These are phyloP conservation scores for Tetracentron sinense DNA, from an alignment of 164 flowering plant genomes.

Conservation along the genomic window DNA sequence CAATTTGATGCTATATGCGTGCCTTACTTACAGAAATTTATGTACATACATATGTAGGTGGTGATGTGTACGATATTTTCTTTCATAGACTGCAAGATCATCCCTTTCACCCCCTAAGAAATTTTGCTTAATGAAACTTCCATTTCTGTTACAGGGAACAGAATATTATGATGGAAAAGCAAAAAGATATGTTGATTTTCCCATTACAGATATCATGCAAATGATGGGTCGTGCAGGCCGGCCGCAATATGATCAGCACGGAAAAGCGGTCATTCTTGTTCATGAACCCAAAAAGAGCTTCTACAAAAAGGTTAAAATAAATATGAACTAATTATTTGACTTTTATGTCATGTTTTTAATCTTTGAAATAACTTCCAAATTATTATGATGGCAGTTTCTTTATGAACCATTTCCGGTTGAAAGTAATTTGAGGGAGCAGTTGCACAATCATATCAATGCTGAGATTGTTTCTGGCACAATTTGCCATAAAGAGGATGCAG, in stretches of 20 bases:
- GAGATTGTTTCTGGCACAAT: constrained; percentile 95
- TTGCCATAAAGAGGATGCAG: constrained; percentile 85
- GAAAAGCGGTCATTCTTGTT: constrained; percentile 97
- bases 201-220: constrained; percentile 97
- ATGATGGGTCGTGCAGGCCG: constrained; percentile 99
- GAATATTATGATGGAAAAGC: constrained; percentile 90
- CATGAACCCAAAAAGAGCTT: constrained; percentile 99
- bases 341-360: neutral
- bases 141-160: constrained; percentile 66
- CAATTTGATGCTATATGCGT: too few relatives aligned
- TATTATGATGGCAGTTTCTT: constrained; percentile 61
- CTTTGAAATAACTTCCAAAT: constrained; percentile 9
- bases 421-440: constrained; percentile 86
- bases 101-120: too few relatives aligned
- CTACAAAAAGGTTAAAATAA: constrained; percentile 74
- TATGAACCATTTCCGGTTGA: constrained; percentile 99
- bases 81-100: too few relatives aligned
- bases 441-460: constrained; percentile 90
- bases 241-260: constrained; percentile 97
- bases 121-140: neutral
- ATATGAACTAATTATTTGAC: neutral
- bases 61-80: too few relatives aligned
- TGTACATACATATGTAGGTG: too few relatives aligned
- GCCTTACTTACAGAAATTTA: too few relatives aligned
- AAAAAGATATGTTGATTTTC: constrained; percentile 94